phyloP scores from a whole-genome alignment of 805 yeast genomes.

The Starmerella riodocensis region DNA sequence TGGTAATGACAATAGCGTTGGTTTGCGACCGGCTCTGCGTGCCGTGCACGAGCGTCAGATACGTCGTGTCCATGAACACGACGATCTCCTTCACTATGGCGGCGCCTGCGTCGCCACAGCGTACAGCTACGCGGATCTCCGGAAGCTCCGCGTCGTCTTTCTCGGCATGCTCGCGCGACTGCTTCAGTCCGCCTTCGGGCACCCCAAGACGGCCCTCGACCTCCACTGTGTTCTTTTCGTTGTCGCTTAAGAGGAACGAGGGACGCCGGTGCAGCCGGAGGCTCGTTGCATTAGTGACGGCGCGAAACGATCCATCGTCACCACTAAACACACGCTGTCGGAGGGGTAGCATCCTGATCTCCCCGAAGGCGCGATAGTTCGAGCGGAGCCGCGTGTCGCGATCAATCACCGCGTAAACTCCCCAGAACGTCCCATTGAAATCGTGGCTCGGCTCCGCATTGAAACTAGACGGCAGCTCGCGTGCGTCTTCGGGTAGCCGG shows the following conservation, averaged over 20 bases:
- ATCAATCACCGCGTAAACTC: constrained; percentile 9
- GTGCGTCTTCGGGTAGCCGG: constrained; percentile 4
- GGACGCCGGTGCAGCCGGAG: constrained; percentile 8
- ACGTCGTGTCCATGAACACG: constrained; percentile 8
- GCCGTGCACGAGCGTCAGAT: constrained; percentile 1
- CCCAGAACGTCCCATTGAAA: constrained; percentile 13
- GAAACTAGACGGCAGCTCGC: constrained; percentile 8
- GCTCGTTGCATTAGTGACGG: background rate
- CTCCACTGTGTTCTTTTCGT: background rate
- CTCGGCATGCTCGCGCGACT: background rate
- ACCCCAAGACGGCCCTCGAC: constrained; percentile 6
- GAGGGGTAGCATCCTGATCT: constrained; percentile 4
- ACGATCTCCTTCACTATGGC: constrained; percentile 5
- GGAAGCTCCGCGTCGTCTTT: background rate
- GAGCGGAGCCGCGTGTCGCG: constrained; percentile 6
- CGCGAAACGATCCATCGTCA: background rate
- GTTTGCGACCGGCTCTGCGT: background rate
- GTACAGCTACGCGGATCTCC: constrained; percentile 2
- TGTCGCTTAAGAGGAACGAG: constrained; percentile 4
- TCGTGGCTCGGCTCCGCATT: constrained; percentile 4
- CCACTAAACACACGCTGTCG: background rate
- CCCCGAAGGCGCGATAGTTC: constrained; percentile 6
- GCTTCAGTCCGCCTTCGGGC: constrained; percentile 4
- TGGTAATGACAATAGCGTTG: constrained; percentile 4
- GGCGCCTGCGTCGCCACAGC: background rate